phyloP scores from a whole-genome alignment of 352 stramenopile species.

The Globisporangium cystogenes region DNA sequence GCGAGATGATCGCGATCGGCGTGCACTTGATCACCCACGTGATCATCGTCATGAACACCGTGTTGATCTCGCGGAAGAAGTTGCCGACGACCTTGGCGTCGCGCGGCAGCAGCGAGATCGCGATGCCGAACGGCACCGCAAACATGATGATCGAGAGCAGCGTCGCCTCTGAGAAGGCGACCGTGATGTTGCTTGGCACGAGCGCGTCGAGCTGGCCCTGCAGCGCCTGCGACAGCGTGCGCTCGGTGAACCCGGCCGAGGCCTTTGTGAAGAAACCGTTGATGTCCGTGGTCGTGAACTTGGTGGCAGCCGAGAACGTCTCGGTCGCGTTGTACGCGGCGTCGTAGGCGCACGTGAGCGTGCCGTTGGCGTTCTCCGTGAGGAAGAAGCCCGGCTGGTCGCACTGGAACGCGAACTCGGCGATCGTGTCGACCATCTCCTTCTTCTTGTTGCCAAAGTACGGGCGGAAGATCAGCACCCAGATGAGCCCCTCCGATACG shows the following conservation, averaged over 20 bases:
- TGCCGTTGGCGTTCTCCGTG: constrained; percentile 2
- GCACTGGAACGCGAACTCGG: constrained; percentile 16
- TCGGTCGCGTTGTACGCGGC: constrained; percentile 16
- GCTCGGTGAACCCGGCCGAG: constrained; percentile 3
- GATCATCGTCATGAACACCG: constrained; percentile 42
- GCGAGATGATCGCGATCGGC: constrained; percentile 32
- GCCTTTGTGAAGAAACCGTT: constrained; percentile 21
- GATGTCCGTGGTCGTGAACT: constrained; percentile 28
- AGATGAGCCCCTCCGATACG: constrained; percentile 20
- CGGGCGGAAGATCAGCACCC: constrained; percentile 27
- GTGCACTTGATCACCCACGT: constrained; percentile 35
- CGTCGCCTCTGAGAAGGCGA: constrained; percentile 25
- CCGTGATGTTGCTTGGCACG: constrained; percentile 37
- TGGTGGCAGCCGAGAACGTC: constrained; percentile 9
- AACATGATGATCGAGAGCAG: constrained; percentile 45
- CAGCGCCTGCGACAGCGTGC: constrained; percentile 21
- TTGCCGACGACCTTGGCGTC: constrained; percentile 9
- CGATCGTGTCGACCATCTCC: not conserved
- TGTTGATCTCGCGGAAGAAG: constrained; percentile 36
- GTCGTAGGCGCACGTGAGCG: constrained; percentile 11
- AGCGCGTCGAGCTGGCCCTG: constrained; percentile 26
- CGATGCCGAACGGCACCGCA: constrained; percentile 39
- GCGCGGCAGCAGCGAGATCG: constrained; percentile 10
- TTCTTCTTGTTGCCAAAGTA: constrained; percentile 19
- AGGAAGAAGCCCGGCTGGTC: constrained; percentile 18